Base-by-base conservation (phyloP, 352 stramenopile genomes). In the Bremia lactucae region DNA sequence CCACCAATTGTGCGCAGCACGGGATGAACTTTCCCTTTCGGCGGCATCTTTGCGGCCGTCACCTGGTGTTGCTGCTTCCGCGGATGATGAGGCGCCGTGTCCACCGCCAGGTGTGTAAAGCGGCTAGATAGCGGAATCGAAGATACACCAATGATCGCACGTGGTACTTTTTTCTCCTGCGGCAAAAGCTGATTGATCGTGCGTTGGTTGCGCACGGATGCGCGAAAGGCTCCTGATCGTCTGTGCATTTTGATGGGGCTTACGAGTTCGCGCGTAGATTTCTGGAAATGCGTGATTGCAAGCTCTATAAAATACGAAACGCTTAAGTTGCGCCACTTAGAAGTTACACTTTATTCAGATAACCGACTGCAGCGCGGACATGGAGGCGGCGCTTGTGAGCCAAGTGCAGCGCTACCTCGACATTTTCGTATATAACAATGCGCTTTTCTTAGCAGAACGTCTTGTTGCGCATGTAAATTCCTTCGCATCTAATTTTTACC, bases 401-500 rank as follows among this genome's bases (percentile, higher is more conserved):
- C 63, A 77, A 35, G 68, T 78, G 34, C 65, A 72, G 40, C 62
- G 65, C 42, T 76, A 68, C 43, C 42, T 89, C 44, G 55, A 68
- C 23, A 35, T 45, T 11, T 79, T 70, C 35, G 47, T 92, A 21
- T 68, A 75, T 45, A 60, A 71, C 2, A 87, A 81, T 42, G 82
- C 82, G 33, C 62, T 46, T 16, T 94, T 94, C 46, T 60, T 94
- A 39, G 79, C 79, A 19, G 82, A 94, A 49, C 55, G 82, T 31
- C 69, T 94, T 3, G 68, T 88, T 6, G 73, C 79, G 0, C 74
- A 90, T 58, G 79, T 89, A 70, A 31, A n/a, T n/a, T n/a, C n/a
- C n/a, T n/a, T n/a, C n/a, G n/a, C n/a, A n/a, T n/a, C n/a, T n/a
- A n/a, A n/a, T n/a, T n/a, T n/a, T n/a, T n/a, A n/a, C n/a, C n/a